Base-by-base conservation (phyloP, 129 eudicot genomes). In the Saussurea involucrata region DNA sequence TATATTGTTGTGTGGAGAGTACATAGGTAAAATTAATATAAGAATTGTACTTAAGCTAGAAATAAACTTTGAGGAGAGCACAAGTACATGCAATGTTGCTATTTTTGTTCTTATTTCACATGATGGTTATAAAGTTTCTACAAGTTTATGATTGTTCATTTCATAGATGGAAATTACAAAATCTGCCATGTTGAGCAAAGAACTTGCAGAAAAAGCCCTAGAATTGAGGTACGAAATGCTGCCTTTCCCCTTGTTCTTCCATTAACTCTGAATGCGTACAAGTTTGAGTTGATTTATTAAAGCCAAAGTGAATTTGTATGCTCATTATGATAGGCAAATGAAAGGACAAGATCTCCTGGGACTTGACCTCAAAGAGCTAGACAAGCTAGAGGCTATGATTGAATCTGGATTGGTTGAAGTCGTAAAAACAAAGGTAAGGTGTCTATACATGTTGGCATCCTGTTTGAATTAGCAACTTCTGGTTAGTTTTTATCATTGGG, bases 341-440 rank as follows among this genome's bases (percentile, higher is more conserved):
- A 74, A 80, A 68, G 84, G 84, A 55, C 71, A 80, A 80, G 84
- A 80, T 73, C 64, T 80, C 9, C 46, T 74, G 24, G 84, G 80
- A 74, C 80, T 80, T 80, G 70, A 80, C 36, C 80, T 80, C 75
- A 66, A 73, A 10, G 70, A 57, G 75, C 64, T 80, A 67, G 9
- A 20, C 61, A 80, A 67, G 68, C 40, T 80, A 68, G 84, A 74
- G 44, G 78, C 69, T 40, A 55, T 34, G 68, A 11, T 80, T 18
- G 74, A 80, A 66, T 80, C 74, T 80, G 67, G 83, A 34, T 80
- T 80, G 79, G 79, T 44, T 66, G 61, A 72, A 22, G 83, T 80
- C 33, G 78, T 73, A 3, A 73, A 80, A 80, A 2, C 69, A 66
- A 80, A 80, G 79, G 83, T 80, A 66, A 27, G 46, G 69, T 32